phyloP scores from a whole-genome alignment of 1,139 yeast species.

The Candida tetrigidarum region DNA sequence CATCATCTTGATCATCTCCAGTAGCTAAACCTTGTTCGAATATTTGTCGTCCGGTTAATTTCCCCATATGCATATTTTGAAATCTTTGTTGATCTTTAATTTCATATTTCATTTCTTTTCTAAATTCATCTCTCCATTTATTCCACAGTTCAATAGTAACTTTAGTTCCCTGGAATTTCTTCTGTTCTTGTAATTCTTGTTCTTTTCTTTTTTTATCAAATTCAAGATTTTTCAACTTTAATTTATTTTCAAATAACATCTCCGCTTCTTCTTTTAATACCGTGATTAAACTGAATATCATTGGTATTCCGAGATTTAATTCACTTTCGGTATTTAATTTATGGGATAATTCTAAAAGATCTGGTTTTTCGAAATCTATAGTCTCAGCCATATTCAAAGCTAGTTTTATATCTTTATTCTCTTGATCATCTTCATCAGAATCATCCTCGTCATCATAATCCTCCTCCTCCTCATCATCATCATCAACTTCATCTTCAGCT shows the following conservation, averaged over 20 bases:
- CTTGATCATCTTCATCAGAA: constrained; percentile 35
- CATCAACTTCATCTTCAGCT: constrained; percentile 42
- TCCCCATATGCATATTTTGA: constrained; percentile 67
- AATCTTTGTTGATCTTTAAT: constrained; percentile 55
- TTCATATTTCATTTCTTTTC: constrained; percentile 60
- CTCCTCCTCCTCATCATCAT: constrained; percentile 37
- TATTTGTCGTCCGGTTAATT: constrained; percentile 84
- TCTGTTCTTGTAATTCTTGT: constrained; percentile 69
- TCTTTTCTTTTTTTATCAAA: constrained; percentile 62
- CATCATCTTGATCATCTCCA: constrained; percentile 50
- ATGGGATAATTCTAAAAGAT: constrained; percentile 42
- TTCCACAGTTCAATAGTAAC: constrained; percentile 74
- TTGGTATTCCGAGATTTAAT: constrained; percentile 84
- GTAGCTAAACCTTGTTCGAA: constrained; percentile 88
- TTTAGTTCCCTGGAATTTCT: constrained; percentile 79
- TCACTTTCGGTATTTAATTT: constrained; percentile 66
- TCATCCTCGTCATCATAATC: constrained; percentile 32
- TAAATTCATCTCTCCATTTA: constrained; percentile 71
- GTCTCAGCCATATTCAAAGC: constrained; percentile 52
- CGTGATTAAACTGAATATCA: constrained; percentile 78
- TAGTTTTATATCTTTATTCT: constrained; percentile 15
- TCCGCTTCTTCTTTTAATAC: constrained; percentile 83
- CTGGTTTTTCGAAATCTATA: constrained; percentile 52
- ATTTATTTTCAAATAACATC: constrained; percentile 56
- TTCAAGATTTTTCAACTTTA: constrained; percentile 56